These are phyloP conservation scores for Cryptosporidium meleagridis DNA, from an alignment of 169 alveolate species.

Conservation along the genomic window DNA sequence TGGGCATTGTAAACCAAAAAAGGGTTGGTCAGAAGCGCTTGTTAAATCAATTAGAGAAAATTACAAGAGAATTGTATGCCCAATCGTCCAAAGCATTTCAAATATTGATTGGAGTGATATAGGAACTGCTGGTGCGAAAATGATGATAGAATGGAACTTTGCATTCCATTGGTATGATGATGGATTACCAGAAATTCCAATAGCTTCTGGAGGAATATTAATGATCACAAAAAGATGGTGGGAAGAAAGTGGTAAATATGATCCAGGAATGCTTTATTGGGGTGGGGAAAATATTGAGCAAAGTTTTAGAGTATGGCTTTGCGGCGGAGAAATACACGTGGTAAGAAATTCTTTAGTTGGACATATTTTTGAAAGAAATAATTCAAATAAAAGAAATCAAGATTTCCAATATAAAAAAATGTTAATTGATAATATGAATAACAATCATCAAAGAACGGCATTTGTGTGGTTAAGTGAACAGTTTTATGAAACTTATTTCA, in stretches of 20 bases:
- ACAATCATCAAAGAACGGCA: slow-evolving; percentile 56
- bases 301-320: slow-evolving; percentile 80
- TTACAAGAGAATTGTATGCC: slow-evolving; percentile 82
- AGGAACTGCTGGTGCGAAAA: slow-evolving; percentile 77
- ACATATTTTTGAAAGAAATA: slow-evolving; percentile 70
- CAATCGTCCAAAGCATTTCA: slow-evolving; percentile 74
- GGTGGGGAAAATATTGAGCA: slow-evolving; percentile 84
- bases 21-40: slow-evolving; percentile 76
- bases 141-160: slow-evolving; percentile 84
- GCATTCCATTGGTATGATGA: slow-evolving; percentile 83
- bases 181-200: slow-evolving; percentile 77
- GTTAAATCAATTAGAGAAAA: slow-evolving; percentile 77
- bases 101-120: slow-evolving; percentile 76
- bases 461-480: slow-evolving; percentile 54
- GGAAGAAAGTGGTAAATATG: slow-evolving; percentile 82
- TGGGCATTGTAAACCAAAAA: slow-evolving; percentile 81
- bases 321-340: slow-evolving; percentile 83
- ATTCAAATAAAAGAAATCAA: slow-evolving; percentile 20
- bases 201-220: slow-evolving; percentile 80
- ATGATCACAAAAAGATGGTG: slow-evolving; percentile 82
- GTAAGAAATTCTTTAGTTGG: slow-evolving; percentile 71
- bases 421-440: slow-evolving; percentile 46
- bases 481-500: slow-evolving; percentile 59
- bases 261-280: slow-evolving; percentile 80
- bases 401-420: slow-evolving; percentile 66